Conservation (phyloP, 257 asterid genomes). For the Apocynum venetum region DNA sequence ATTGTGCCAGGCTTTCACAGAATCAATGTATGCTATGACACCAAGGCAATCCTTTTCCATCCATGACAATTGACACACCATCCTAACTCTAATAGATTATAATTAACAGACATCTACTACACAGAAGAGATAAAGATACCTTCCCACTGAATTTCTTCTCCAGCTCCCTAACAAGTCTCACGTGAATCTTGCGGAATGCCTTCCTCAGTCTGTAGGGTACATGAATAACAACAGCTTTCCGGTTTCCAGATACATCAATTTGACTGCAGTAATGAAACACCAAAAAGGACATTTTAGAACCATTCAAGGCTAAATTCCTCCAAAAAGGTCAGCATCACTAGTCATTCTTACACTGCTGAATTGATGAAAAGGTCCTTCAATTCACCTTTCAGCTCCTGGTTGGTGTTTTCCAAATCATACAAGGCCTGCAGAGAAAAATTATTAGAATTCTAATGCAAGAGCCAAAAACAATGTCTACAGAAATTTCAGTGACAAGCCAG, state of each 20-base stretch:
- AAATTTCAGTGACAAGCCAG: not conserved
- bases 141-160: conserved; percentile 97
- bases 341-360: conserved; percentile 59
- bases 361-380: conserved; percentile 83
- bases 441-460: not conserved
- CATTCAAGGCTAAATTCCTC: not conserved
- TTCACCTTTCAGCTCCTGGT: conserved; percentile 79
- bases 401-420: conserved; percentile 79
- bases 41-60: not conserved
- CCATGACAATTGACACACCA: not conserved
- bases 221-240: conserved; percentile 86
- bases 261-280: conserved; percentile 40
- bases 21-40: not conserved
- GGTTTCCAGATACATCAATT: conserved; percentile 66
- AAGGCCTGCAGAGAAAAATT: conserved; percentile 45
- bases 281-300: not conserved
- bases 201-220: conserved; percentile 82
- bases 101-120: not conserved
- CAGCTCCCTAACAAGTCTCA: conserved; percentile 79
- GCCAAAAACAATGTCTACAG: not conserved
- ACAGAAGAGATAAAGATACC: conserved; percentile 30
- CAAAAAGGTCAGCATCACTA: too few relatives aligned
- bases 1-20: not conserved
- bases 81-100: not conserved
- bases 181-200: conserved; percentile 84